Evolutionary conservation across 441 rosid species (phyloP).

Genomic region (Sinapis alba): DNA sequence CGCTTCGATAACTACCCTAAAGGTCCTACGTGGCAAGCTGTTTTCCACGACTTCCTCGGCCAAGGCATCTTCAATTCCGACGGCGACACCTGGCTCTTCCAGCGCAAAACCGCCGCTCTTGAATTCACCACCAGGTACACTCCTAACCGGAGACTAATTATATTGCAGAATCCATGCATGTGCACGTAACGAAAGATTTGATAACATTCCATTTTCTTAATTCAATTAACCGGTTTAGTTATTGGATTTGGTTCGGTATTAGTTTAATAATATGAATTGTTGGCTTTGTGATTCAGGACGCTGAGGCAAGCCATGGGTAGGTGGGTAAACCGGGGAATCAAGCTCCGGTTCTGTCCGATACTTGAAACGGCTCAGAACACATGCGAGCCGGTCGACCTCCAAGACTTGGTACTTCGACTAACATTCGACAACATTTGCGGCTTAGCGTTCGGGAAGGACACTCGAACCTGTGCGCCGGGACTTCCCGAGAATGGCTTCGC

Average conservation of each 20-base stretch:
- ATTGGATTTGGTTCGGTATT: neutral
- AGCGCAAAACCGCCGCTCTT: constrained; percentile 88
- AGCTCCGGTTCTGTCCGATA: constrained; percentile 65
- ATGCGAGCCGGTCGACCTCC: constrained; percentile 69
- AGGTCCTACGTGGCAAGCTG: constrained; percentile 99
- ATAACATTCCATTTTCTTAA: neutral
- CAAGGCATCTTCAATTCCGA: constrained; percentile 89
- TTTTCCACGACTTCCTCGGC: constrained; percentile 88
- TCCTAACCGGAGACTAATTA: constrained; percentile 9
- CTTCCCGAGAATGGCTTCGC: constrained; percentile 77
- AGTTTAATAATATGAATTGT: neutral
- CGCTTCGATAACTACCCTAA: constrained; percentile 91
- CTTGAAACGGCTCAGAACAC: constrained; percentile 62
- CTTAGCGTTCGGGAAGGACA: constrained; percentile 88
- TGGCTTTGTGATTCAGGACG: constrained; percentile 43
- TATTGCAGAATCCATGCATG: constrained; percentile 14
- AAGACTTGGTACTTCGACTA: constrained; percentile 80
- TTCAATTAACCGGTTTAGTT: constrained; percentile 7
- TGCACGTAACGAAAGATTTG: neutral
- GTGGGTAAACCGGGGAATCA: constrained; percentile 80
- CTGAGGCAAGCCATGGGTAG: constrained; percentile 95
- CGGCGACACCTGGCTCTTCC: constrained; percentile 87
- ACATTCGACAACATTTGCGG: constrained; percentile 95
- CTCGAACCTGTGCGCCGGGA: constrained; percentile 72
- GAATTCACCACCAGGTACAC: constrained; percentile 80